Conservation (phyloP, 495 filamentous ascomycete species). For the Penicillium herquei region DNA sequence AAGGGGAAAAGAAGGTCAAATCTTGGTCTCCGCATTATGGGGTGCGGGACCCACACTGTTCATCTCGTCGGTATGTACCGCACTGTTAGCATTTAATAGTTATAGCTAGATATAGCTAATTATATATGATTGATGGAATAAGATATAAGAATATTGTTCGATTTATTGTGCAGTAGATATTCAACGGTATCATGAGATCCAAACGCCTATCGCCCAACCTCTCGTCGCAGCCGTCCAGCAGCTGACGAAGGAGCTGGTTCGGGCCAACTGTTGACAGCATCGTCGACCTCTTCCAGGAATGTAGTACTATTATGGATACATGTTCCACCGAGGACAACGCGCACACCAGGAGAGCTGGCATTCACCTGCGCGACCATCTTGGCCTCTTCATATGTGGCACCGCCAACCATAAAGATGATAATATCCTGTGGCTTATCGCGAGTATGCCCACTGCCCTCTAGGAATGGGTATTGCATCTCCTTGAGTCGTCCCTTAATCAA, state of each 20-base stretch:
- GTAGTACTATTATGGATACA: slow-evolving; percentile 78
- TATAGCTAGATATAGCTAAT: too few relatives aligned
- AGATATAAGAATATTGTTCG: neutral
- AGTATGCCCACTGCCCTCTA: slow-evolving; percentile 80
- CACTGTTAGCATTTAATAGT: too few relatives aligned
- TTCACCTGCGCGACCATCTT: slow-evolving; percentile 92
- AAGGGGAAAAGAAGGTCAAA: neutral
- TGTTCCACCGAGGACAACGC: slow-evolving; percentile 86
- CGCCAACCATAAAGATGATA: slow-evolving; percentile 89
- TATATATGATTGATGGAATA: neutral
- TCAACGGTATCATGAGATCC: neutral
- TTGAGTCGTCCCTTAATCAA: slow-evolving; percentile 85
- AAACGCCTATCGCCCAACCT: slow-evolving; percentile 43
- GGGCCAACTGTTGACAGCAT: slow-evolving; percentile 78
- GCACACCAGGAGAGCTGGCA: slow-evolving; percentile 80
- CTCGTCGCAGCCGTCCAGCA: slow-evolving; percentile 68
- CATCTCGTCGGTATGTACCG: too few relatives aligned
- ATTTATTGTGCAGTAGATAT: neutral
- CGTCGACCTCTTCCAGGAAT: slow-evolving; percentile 84
- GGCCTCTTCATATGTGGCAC: slow-evolving; percentile 93
- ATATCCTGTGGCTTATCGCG: slow-evolving; percentile 96
- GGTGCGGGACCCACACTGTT: slow-evolving; percentile 6
- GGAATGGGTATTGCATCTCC: slow-evolving; percentile 84
- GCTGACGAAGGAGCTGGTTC: slow-evolving; percentile 66
- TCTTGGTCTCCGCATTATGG: slow-evolving; percentile 6